Evolutionary conservation across 768 basidiomycete genomes (phyloP).

Genomic region (Tubosaeta sp.): DNA sequence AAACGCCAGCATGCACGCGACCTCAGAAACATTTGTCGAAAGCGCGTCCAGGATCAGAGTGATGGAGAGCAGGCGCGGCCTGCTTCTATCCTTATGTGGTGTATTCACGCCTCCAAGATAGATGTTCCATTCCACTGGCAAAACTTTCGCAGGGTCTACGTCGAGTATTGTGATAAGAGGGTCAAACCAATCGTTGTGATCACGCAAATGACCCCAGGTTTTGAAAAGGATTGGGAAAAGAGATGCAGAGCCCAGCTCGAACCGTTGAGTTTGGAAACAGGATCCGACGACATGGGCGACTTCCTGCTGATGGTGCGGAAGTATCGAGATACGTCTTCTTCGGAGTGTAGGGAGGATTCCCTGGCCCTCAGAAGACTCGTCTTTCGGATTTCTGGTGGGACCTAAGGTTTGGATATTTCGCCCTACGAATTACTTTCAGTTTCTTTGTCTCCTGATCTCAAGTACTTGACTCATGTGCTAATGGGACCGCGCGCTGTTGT

Average conservation of each 20-base stretch:
- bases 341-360: constrained; percentile 19
- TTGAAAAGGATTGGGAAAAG: constrained; percentile 13
- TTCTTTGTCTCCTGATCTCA: background rate
- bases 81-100: constrained; percentile 23
- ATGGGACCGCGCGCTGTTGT: background rate
- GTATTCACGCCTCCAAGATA: constrained; percentile 29
- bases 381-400: constrained; percentile 11
- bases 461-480: background rate
- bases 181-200: constrained; percentile 25
- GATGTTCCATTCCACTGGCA: constrained; percentile 23
- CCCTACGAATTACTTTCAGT: background rate
- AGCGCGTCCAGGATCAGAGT: constrained; percentile 10
- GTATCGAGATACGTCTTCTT: constrained; percentile 10
- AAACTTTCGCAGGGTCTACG: constrained; percentile 25
- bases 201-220: constrained; percentile 20
- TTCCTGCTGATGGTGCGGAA: constrained; percentile 16
- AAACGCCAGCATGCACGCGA: constrained; percentile 20
- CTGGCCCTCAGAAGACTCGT: constrained; percentile 14
- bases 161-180: constrained; percentile 22
- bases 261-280: constrained; percentile 8
- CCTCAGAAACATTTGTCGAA: constrained; percentile 17
- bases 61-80: constrained; percentile 8
- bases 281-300: background rate
- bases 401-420: background rate
- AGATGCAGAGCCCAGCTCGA: constrained; percentile 18